Evolutionary conservation across 2,329 filamentous ascomycete genomes (phyloP), one percentile per base, ranked within the genome.

Genomic region (Fusarium clavum): DNA sequence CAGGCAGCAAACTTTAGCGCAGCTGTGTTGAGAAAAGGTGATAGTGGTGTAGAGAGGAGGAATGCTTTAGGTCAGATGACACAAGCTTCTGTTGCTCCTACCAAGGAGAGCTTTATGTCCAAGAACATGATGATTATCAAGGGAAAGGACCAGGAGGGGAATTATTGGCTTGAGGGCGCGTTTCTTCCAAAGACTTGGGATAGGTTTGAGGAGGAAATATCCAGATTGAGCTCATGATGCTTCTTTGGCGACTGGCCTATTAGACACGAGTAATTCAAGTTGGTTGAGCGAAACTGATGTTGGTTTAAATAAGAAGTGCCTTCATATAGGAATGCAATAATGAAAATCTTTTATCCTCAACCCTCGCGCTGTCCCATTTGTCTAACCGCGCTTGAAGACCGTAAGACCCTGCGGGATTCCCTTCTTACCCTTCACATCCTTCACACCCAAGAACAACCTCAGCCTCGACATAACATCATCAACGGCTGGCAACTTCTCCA

Each of bases 401-500:
- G 61, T 64, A 2, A 64, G 30, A 5, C 38, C 25, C 3, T 64
- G 45, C 2, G 10, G 61, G 0, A 24, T 46, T 16, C 49, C 49
- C 22, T 52, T 32, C 10, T n/a, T 40, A 16, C 27, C 49, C 10
- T 52, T n/a, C 3, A 52, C 49, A 1, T 52, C 49, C 5, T 52
- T n/a, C 0, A 52, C 49, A 2, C 48, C 44, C 3, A 66, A 30
- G 3, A 66, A 61, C 2, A 66, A 5, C 0, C 18, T 66, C 1
- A 66, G 2, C 13, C 44, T 55, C 0, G 63, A 34, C 13, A 66
- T 1, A 2, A 66, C 49, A 24, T 66, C 63, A 5, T 44, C 40
- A 22, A 66, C 41, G 0, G 55, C 55, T 0, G 63, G 47, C 0
- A 66, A 13, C 1, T 20, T 22, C 8, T 61, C 63, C 55, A 66